Evolutionary conservation across 768 basidiomycete genomes (phyloP).

Genomic region (Astraeus odoratus): DNA sequence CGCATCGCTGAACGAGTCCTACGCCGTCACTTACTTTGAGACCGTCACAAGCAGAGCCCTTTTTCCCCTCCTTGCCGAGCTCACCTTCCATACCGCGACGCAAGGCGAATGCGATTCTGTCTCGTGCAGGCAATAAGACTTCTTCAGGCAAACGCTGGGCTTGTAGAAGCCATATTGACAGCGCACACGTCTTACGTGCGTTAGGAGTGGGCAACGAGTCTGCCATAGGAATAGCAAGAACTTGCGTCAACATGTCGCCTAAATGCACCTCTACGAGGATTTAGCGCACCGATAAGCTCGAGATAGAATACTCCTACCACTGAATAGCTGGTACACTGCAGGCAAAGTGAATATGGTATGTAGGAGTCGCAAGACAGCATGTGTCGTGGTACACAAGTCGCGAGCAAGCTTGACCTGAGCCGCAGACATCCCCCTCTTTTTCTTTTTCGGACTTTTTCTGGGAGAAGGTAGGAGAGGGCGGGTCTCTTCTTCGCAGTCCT

Average conservation of each 20-base stretch:
- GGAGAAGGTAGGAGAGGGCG: constrained; percentile 55
- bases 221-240: constrained; percentile 69
- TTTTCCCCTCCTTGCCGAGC: constrained; percentile 85
- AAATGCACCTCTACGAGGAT: constrained; percentile 48
- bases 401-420: constrained; percentile 75
- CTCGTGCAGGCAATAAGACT: constrained; percentile 54
- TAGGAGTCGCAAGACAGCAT: constrained; percentile 64
- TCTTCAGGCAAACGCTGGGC: constrained; percentile 57
- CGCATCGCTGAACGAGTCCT: constrained; percentile 3
- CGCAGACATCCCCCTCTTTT: constrained; percentile 64
- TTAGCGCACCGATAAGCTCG: constrained; percentile 5
- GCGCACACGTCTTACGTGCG: constrained; percentile 77
- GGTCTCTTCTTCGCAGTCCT: constrained; percentile 18
- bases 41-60: constrained; percentile 72
- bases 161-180: constrained; percentile 71
- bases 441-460: constrained; percentile 51
- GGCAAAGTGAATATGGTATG: constrained; percentile 53
- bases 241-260: constrained; percentile 48
- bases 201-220: constrained; percentile 71
- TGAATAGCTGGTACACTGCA: constrained; percentile 53
- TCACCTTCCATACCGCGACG: constrained; percentile 77
- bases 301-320: constrained; percentile 36
- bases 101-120: constrained; percentile 64
- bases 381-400: constrained; percentile 68
- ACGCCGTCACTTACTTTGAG: constrained; percentile 54